Conservation (phyloP, 805 yeast species). For the Starmerella khaoyaiensis region DNA sequence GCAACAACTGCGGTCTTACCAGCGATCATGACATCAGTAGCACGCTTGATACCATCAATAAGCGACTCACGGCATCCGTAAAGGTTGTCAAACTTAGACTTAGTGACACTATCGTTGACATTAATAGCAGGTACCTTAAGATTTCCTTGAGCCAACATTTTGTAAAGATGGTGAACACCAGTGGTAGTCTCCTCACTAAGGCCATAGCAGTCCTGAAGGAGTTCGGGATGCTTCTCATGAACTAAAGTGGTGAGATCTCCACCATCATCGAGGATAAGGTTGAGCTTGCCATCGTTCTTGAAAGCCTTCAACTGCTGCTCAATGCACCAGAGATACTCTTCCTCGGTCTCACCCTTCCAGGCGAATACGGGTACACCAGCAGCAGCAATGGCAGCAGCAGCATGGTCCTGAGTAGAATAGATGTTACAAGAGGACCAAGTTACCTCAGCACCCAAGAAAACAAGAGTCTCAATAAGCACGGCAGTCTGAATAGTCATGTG, state of each 20-base stretch:
- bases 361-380: conserved; percentile 98
- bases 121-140: conserved; percentile 98
- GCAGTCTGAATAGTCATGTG: conserved; percentile 99
- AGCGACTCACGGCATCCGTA: conserved; percentile 99
- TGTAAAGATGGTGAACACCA: conserved; percentile 98
- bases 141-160: conserved; percentile 74
- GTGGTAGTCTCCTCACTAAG: conserved; percentile 98
- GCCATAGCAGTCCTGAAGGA: conserved; percentile 90
- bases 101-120: conserved; percentile 97
- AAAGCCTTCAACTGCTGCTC: conserved; percentile 97
- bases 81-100: conserved; percentile 97
- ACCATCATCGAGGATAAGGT: conserved; percentile 97
- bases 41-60: conserved; percentile 98
- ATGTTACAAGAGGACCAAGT: conserved; percentile 99
- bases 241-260: conserved; percentile 96
- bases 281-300: conserved; percentile 89
- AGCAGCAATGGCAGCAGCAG: conserved; percentile 99
- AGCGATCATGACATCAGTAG: conserved; percentile 98
- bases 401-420: conserved; percentile 98
- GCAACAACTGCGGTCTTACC: conserved; percentile 99
- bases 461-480: conserved; percentile 92
- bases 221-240: conserved; percentile 96
- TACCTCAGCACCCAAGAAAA: conserved; percentile 97
- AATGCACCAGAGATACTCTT: conserved; percentile 98
- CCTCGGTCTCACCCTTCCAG: conserved; percentile 99